A percentile compares a stretch with the other conserved stretches of the same genome.
Evolutionary conservation across 176 grass and related monocot species (phyloP).

Genomic region (Aegilops longissima): DNA sequence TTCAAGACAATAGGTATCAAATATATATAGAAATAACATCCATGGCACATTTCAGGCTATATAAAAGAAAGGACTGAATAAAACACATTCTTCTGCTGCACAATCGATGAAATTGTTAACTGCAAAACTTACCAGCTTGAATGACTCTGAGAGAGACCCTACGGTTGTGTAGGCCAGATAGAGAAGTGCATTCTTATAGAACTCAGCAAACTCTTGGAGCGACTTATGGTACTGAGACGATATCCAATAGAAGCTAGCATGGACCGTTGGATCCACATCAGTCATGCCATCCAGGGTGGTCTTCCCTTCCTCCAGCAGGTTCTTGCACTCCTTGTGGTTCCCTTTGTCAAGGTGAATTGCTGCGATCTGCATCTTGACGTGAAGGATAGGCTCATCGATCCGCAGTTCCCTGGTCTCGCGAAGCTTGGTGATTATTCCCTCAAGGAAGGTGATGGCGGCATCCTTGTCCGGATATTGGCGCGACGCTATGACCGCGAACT

Average conservation of each 20-base stretch:
- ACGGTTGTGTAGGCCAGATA: slow-evolving; percentile 93
- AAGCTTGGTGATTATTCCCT: slow-evolving; percentile 72
- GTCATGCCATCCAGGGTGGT: slow-evolving; percentile 83
- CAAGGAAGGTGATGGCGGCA: slow-evolving; percentile 70
- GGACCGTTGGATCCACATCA: slow-evolving; percentile 82
- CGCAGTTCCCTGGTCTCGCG: slow-evolving; percentile 56
- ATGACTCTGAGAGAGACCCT: slow-evolving; percentile 74
- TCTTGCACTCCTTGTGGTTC: slow-evolving; percentile 82
- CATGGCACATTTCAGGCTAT: not conserved
- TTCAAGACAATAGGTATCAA: not conserved
- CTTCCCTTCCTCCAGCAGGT: slow-evolving; percentile 80
- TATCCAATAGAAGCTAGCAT: slow-evolving; percentile 88
- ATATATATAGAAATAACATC: not conserved
- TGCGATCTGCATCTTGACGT: slow-evolving; percentile 93
- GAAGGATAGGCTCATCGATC: slow-evolving; percentile 74
- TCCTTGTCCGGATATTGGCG: slow-evolving; percentile 82
- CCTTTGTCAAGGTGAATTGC: slow-evolving; percentile 71
- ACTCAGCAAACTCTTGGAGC: slow-evolving; percentile 81
- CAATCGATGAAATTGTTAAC: not conserved
- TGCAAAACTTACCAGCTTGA: slow-evolving; percentile 62
- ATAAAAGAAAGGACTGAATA: not conserved
- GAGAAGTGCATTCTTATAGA: slow-evolving; percentile 87
- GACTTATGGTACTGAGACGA: slow-evolving; percentile 83
- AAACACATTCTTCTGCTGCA: not conserved
- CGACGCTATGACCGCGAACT: slow-evolving; percentile 76